Evolutionary conservation across 805 yeast species (phyloP).

Genomic region (Kuraishia capsulata): DNA sequence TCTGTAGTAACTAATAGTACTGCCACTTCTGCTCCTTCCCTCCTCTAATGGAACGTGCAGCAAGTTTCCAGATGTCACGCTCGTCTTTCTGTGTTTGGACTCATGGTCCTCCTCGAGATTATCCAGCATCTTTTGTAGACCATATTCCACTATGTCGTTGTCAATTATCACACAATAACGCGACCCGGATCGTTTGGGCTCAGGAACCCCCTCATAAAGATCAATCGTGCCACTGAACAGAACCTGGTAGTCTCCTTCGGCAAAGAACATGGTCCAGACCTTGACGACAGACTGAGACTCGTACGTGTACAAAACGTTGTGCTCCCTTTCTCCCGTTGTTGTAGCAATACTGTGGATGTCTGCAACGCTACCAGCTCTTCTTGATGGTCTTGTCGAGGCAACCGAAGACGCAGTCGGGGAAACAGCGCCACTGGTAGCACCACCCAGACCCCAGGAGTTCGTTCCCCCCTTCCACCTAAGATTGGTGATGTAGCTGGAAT

Average conservation of each 20-base stretch:
- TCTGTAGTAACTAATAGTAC: constrained; percentile 5
- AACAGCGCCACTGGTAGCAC: constrained; percentile 5
- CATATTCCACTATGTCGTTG: constrained; percentile 21
- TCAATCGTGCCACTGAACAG: constrained; percentile 46
- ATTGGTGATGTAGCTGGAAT: constrained; percentile 45
- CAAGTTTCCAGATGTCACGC: not conserved
- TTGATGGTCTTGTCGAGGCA: not conserved
- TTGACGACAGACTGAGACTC: constrained; percentile 49
- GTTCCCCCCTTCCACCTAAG: constrained; percentile 40
- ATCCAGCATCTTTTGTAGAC: constrained; percentile 12
- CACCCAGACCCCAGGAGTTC: not conserved
- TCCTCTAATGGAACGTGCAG: not conserved
- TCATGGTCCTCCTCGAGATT: constrained; percentile 8
- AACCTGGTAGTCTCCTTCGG: constrained; percentile 46
- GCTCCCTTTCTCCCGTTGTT: constrained; percentile 26
- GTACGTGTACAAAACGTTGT: constrained; percentile 56
- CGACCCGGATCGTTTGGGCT: constrained; percentile 5
- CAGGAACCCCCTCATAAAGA: constrained; percentile 12
- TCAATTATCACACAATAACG: constrained; percentile 27
- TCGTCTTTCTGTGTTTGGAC: not conserved
- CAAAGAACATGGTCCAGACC: constrained; percentile 61
- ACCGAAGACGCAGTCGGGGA: not conserved
- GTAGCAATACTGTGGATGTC: constrained; percentile 18
- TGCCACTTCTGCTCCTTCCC: constrained; percentile 10
- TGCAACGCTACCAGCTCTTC: constrained; percentile 3